Conservation (phyloP, 2,329 filamentous ascomycete species). For the Knufia petricola region DNA sequence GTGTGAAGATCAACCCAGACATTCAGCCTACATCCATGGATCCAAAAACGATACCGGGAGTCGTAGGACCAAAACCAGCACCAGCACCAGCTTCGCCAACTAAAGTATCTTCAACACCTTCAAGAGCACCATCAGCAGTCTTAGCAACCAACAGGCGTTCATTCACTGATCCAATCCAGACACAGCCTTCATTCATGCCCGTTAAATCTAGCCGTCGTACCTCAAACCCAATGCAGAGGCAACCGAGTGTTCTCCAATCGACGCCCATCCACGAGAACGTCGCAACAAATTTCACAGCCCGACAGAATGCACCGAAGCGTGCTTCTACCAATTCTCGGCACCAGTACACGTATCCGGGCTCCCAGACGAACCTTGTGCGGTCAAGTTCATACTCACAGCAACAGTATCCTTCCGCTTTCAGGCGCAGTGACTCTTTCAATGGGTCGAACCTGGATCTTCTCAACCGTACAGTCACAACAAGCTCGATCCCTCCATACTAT, state of each 20-base stretch:
- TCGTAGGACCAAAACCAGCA: not conserved
- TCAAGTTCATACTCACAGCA: not conserved
- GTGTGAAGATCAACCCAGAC: constrained; percentile 13
- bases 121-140: not conserved
- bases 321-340: not conserved
- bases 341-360: not conserved
- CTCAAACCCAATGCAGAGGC: constrained; percentile 11
- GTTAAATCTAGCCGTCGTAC: constrained; percentile 9
- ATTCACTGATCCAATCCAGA: constrained; percentile 14
- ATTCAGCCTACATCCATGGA: not conserved
- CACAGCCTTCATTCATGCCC: constrained; percentile 11
- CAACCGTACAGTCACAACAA: not conserved
- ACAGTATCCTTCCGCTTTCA: constrained; percentile 1
- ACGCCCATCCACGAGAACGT: constrained; percentile 20
- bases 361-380: not conserved
- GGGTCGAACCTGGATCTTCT: not conserved
- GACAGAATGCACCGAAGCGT: constrained; percentile 6
- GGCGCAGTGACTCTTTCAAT: not conserved
- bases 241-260: not conserved
- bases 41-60: not conserved
- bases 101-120: not conserved
- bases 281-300: constrained; percentile 13
- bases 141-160: constrained; percentile 6
- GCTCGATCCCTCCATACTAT: constrained; percentile 12
- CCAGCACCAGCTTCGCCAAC: not conserved